Base-by-base conservation (phyloP, 2,329 filamentous ascomycete species). In the Aspergillus spinulosporus region DNA sequence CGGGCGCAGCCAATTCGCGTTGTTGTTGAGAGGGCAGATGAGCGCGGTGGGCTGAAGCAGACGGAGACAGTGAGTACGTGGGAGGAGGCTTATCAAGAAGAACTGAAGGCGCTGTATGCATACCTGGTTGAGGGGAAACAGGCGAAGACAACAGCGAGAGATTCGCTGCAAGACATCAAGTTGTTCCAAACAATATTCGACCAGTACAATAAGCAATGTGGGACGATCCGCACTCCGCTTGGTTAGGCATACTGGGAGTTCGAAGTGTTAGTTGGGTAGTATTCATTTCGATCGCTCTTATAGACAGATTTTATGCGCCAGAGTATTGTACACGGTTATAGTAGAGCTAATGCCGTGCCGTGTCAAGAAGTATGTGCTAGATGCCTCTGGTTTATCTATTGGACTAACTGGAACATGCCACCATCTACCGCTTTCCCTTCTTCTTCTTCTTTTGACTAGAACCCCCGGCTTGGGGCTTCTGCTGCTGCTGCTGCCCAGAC, bases 1-100 rank as follows among this genome's bases (percentile, higher is more conserved):
- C 83, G 83, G 60, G 82, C 78, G 0, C 67, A 84, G 1, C 79
- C 80, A 0, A 78, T 82, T 26, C 78, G 72, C 4, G 76, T 84
- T 52, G 62, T 68, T 6, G 67, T 76, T 7, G 68, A 74, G 43
- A 68, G 73, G 49, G 59, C 61, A 8, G 68, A 67, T 52, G 57
- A 59, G 45, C 53, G 64, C 14, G 65, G 64, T 8, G 59, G 66
- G n/a, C 46, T 61, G 52, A 64, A 66, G 55, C 61, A 62, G n/a
- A 66, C 64, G 2, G 69, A 72, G 56, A 63, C 62, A 6, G 52
- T 69, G 29, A 72, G 69, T 47, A 68, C 65, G 28, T 72, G 70
- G 56, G 68, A 73, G 40, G 74, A 77, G 52, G 65, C 73, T 2
- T 76, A 74, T 57, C 66, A 64, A 42, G 63, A 64, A 12, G 71